Evolutionary conservation across 2,329 filamentous ascomycete species (phyloP).

Genomic region (Penicillium sp.): DNA sequence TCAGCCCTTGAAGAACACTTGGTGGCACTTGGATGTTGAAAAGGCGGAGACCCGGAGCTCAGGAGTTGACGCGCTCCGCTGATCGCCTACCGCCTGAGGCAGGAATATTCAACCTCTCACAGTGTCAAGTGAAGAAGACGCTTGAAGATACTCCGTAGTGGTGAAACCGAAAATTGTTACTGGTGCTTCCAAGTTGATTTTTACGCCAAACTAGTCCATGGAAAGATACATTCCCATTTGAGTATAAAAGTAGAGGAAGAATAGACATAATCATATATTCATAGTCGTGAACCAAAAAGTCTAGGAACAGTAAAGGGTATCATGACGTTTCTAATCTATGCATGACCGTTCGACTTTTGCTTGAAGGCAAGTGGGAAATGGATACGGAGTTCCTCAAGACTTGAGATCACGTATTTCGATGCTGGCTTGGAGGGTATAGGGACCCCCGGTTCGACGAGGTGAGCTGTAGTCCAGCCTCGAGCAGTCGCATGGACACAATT

Average conservation of each 20-base stretch:
- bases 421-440: conserved; percentile 64
- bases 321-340: conserved; percentile 4
- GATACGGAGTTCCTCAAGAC: conserved; percentile 72
- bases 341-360: conserved; percentile 14
- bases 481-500: conserved; percentile 78
- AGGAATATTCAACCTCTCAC: conserved; percentile 4
- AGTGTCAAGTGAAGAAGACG: too few relatives aligned
- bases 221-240: background rate
- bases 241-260: background rate
- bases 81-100: conserved; percentile 20
- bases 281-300: conserved; percentile 5
- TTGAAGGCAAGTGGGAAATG: conserved; percentile 89
- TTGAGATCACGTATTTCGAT: conserved; percentile 73
- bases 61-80: conserved; percentile 20
- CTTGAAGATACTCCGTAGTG: too few relatives aligned
- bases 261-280: conserved; percentile 2
- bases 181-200: too few relatives aligned
- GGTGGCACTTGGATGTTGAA: conserved; percentile 8
- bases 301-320: conserved; percentile 5
- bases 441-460: conserved; percentile 79
- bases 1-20: conserved; percentile 13
- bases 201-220: too few relatives aligned
- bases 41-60: conserved; percentile 8
- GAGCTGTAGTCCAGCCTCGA: conserved; percentile 82
- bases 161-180: too few relatives aligned